A percentile compares a stretch with the other conserved stretches of the same genome.
phyloP scores from a whole-genome alignment of 768 basidiomycete species.

The Trametes meyenii region DNA sequence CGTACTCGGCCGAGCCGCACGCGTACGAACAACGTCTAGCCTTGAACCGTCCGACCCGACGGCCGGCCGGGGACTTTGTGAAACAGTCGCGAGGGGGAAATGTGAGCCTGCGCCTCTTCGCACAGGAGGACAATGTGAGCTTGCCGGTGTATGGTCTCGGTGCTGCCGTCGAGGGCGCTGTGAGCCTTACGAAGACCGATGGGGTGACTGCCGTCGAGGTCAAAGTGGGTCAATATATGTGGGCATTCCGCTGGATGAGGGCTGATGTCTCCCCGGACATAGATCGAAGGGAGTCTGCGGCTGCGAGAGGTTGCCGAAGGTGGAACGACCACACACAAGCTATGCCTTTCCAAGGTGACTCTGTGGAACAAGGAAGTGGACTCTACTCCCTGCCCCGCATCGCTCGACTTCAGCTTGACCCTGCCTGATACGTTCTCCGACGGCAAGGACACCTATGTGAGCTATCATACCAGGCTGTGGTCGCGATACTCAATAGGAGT shows the following conservation, averaged over 20 bases:
- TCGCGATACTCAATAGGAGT: background rate
- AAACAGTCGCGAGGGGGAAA: conserved; percentile 62
- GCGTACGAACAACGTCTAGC: conserved; percentile 57
- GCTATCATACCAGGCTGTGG: conserved; percentile 23
- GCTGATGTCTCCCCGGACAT: conserved; percentile 10
- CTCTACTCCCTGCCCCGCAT: conserved; percentile 49
- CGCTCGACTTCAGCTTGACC: conserved; percentile 54
- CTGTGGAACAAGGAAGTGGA: conserved; percentile 61
- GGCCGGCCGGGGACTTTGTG: conserved; percentile 52
- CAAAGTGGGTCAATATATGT: conserved; percentile 45
- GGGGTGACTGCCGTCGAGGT: conserved; percentile 63
- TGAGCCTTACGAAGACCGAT: conserved; percentile 59
- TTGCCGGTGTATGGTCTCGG: conserved; percentile 63
- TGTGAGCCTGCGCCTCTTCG: conserved; percentile 51
- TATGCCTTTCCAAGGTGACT: conserved; percentile 54
- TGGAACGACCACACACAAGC: conserved; percentile 53
- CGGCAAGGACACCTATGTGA: conserved; percentile 60
- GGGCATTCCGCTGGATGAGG: background rate
- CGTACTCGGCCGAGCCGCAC: conserved; percentile 60
- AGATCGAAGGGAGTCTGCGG: conserved; percentile 65
- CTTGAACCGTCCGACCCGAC: conserved; percentile 36
- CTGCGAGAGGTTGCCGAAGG: conserved; percentile 68
- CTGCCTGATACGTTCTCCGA: conserved; percentile 63
- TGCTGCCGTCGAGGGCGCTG: conserved; percentile 53
- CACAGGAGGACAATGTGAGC: conserved; percentile 51